phyloP scores from a whole-genome alignment of 2,329 filamentous ascomycete genomes.

The Tolypocladium pustulatum region DNA sequence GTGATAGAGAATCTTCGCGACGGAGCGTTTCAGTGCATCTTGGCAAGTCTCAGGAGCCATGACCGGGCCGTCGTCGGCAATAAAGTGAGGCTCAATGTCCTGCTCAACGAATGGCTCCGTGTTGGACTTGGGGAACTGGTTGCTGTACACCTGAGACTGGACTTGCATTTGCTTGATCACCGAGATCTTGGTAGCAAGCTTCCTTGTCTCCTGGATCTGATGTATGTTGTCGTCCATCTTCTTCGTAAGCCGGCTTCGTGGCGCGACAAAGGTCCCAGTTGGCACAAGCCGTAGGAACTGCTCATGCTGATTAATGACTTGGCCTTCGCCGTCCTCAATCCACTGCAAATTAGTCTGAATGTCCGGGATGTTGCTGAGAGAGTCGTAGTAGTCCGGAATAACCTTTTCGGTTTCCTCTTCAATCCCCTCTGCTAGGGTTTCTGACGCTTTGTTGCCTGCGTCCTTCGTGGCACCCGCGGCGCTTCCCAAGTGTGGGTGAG shows the following conservation, averaged over 20 bases:
- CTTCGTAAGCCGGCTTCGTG: slow-evolving; percentile 60
- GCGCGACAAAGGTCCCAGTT: slow-evolving; percentile 63
- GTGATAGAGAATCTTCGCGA: slow-evolving; percentile 92
- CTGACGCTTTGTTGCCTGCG: slow-evolving; percentile 37
- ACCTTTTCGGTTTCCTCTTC: slow-evolving; percentile 76
- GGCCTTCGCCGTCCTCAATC: slow-evolving; percentile 81
- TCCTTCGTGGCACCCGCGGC: slow-evolving; percentile 32
- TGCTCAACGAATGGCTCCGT: slow-evolving; percentile 78
- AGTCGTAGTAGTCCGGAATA: slow-evolving; percentile 90
- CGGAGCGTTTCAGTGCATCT: slow-evolving; percentile 76
- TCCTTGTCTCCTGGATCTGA: slow-evolving; percentile 94
- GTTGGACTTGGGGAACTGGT: slow-evolving; percentile 96
- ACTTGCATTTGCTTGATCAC: slow-evolving; percentile 99
- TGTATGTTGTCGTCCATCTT: slow-evolving; percentile 86
- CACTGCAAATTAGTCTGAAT: slow-evolving; percentile 69
- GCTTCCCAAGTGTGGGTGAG: slow-evolving; percentile 26
- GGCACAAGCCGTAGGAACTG: slow-evolving; percentile 74
- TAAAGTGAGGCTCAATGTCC: slow-evolving; percentile 81
- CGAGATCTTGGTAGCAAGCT: slow-evolving; percentile 89
- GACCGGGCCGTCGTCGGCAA: slow-evolving; percentile 78
- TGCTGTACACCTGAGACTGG: slow-evolving; percentile 93
- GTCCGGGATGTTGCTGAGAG: slow-evolving; percentile 76
- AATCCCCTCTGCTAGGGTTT: slow-evolving; percentile 90
- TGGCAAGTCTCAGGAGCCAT: slow-evolving; percentile 77
- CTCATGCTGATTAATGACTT: slow-evolving; percentile 79